Evolutionary conservation across 169 alveolate species (phyloP).

Genomic region (Toxoplasma gondii): DNA sequence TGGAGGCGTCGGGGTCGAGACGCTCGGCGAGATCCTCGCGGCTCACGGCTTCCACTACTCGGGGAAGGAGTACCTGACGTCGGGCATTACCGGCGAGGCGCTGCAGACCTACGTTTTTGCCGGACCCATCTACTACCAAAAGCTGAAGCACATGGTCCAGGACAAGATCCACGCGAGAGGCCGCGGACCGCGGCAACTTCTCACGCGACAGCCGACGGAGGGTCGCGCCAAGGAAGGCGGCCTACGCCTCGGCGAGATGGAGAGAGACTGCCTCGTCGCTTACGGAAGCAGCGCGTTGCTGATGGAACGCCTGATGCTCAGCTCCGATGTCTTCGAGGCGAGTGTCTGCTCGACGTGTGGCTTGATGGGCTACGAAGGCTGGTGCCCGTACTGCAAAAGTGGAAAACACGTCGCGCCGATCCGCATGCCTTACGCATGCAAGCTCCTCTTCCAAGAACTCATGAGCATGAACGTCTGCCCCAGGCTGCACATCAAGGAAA

Average conservation of each 20-base stretch:
- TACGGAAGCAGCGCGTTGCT: constrained; percentile 95
- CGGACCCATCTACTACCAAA: constrained; percentile 99
- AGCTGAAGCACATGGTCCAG: constrained; percentile 99
- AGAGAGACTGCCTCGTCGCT: constrained; percentile 99
- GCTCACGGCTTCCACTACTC: constrained; percentile 94
- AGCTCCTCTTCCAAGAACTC: constrained; percentile 86
- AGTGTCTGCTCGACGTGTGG: constrained; percentile 96
- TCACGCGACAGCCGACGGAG: constrained; percentile 99
- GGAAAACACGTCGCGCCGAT: constrained; percentile 79
- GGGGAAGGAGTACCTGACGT: constrained; percentile 95
- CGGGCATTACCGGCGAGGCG: constrained; percentile 99
- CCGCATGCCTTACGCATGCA: constrained; percentile 94
- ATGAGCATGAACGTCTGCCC: constrained; percentile 87
- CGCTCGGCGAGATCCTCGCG: constrained; percentile 89
- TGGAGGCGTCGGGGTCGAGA: constrained; percentile 94
- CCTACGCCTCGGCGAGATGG: constrained; percentile 99
- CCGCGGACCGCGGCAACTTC: constrained; percentile 97
- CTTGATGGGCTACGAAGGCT: constrained; percentile 92
- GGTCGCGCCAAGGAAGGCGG: constrained; percentile 99
- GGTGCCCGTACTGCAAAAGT: constrained; percentile 94
- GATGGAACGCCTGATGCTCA: constrained; percentile 97
- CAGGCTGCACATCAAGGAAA: constrained; percentile 62
- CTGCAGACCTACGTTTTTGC: constrained; percentile 94
- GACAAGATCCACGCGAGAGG: constrained; percentile 96
- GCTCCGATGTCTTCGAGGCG: constrained; percentile 97